Evolutionary conservation across 352 stramenopile genomes (phyloP), one percentile per base, ranked within the genome.

Genomic region (Pythium apleroticum): DNA sequence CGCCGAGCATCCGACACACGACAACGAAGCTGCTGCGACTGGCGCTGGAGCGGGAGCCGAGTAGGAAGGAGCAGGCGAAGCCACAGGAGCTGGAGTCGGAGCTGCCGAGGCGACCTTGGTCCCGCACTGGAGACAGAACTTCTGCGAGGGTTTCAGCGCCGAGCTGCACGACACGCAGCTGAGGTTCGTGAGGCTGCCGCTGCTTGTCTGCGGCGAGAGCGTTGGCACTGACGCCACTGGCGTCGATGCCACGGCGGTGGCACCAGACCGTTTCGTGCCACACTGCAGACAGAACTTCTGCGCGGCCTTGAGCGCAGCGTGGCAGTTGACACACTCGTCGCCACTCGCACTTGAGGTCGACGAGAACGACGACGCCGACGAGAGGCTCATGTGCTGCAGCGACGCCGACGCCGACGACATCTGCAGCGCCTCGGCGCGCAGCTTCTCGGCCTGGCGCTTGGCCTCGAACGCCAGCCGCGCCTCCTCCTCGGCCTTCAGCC

Each of bases 231-330:
- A 46, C 22, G 60, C 46, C 11, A 69, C 45, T 9, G 65, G 48
- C 24, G 68, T 25, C 46, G 67, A 35, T 30, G 49, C 58, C 25
- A 65, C 61, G 10, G 73, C 73, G 8, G 24, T 55, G 7, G 9
- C 45, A 20, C 33, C 30, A 5, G 53, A n/a, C 31, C 33, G 48
- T 27, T 63, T 62, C 12, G 79, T 78, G 27, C 85, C 85, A 53
- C 85, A 94, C 46, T 90, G 85, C 6, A 77, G 83, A 52, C 85
- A 94, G 63, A 94, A 94, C 61, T 94, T 94, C 52, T 94, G 85
- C 31, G 79, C 74, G 10, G 81, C 52, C 57, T 87, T 88, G 31
- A 91, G 69, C 28, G 67, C 69, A 27, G 74, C 74, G 41, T 76
- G 68, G 53, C 83, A 91, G 39, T 65, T 78, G 24, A 59, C 37